Conservation (phyloP, 257 asterid species). For the Solanum tarapatanum region DNA sequence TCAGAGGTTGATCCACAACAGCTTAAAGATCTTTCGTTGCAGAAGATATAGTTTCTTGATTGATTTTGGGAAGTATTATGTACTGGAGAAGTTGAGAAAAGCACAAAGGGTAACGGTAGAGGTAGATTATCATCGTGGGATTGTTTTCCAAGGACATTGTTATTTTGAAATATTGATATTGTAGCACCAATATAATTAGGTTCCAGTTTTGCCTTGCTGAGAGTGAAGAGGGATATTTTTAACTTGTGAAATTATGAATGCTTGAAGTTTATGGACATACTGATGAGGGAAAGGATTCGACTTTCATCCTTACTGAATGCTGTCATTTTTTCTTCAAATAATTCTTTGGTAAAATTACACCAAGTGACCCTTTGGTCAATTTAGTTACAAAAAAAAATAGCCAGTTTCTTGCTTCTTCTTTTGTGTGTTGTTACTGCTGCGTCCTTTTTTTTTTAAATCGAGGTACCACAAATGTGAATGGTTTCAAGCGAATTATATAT, state of each 20-base stretch:
- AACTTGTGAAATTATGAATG: background rate
- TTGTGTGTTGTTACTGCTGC: no score
- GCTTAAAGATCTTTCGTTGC: slow-evolving; percentile 60
- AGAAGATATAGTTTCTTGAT: slow-evolving; percentile 6
- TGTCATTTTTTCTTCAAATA: background rate
- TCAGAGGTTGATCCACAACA: slow-evolving; percentile 74
- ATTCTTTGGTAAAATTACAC: background rate
- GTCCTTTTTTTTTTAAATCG: no score
- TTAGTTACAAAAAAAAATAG: no score
- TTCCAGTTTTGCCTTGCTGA: background rate
- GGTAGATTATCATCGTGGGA: background rate
- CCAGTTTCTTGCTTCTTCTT: no score
- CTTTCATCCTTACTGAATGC: background rate
- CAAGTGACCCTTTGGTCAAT: background rate
- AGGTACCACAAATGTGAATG: no score
- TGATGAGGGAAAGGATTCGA: background rate
- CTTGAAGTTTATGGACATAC: background rate
- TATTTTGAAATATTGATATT: background rate
- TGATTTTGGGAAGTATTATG: background rate
- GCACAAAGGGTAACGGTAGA: background rate
- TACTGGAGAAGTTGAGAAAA: background rate
- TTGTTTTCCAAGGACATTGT: background rate
- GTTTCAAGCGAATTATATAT: no score
- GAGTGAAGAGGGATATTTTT: background rate
- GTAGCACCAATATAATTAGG: background rate